A percentile compares a stretch with the other conserved stretches of the same genome.
phyloP scores from a whole-genome alignment of 352 stramenopile genomes.

The Phytophthora capsici region DNA sequence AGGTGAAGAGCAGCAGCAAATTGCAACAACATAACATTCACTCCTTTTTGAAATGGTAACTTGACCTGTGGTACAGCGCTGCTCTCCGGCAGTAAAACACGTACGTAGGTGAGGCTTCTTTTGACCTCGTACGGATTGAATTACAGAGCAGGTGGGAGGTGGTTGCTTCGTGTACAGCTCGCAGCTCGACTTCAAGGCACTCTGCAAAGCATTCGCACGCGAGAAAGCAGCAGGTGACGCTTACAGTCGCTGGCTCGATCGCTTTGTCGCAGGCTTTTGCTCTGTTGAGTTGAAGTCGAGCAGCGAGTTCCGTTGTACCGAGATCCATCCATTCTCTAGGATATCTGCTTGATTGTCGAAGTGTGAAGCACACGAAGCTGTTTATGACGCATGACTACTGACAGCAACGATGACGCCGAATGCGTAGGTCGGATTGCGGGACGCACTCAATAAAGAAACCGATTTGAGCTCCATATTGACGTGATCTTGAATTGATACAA shows the following conservation, averaged over 20 bases:
- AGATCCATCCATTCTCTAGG: background rate
- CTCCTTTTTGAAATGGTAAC: background rate
- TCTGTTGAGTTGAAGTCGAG: constrained; percentile 13
- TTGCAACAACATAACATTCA: constrained; percentile 11
- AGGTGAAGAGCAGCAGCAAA: constrained; percentile 18
- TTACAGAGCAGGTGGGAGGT: constrained; percentile 1
- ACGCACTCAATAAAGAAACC: no score
- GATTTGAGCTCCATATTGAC: background rate
- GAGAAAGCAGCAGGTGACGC: constrained; percentile 19
- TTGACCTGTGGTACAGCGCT: no score
- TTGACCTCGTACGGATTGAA: constrained; percentile 6
- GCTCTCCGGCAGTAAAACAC: no score
- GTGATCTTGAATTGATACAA: background rate
- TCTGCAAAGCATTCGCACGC: constrained; percentile 22
- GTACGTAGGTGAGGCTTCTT: constrained; percentile 6
- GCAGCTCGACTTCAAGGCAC: constrained; percentile 1
- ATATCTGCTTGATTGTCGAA: constrained; percentile 3
- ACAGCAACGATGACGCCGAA: background rate
- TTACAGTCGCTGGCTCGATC: constrained; percentile 15
- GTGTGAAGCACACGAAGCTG: background rate
- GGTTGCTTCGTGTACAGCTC: constrained; percentile 11
- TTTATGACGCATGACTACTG: background rate
- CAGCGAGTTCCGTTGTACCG: background rate
- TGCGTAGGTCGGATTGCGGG: background rate
- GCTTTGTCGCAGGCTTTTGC: constrained; percentile 15